These are phyloP conservation scores for Jamesozyma rosinii DNA, from an alignment of 805 yeast genomes.

Conservation along the genomic window DNA sequence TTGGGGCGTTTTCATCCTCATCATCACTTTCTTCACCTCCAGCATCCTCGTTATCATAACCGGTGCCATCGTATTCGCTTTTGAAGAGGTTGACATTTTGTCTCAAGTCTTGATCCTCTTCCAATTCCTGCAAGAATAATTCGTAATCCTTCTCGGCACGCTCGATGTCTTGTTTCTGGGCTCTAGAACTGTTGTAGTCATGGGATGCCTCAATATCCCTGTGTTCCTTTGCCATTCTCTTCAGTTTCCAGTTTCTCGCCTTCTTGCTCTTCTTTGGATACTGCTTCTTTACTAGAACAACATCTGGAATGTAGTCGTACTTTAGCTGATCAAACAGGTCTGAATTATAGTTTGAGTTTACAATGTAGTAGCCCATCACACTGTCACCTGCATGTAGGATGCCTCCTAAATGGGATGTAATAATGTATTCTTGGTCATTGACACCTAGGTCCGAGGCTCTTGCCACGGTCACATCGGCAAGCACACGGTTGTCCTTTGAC, in stretches of 20 bases:
- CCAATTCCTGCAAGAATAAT: conserved; percentile 89
- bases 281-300: conserved; percentile 77
- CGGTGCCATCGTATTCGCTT: conserved; percentile 32
- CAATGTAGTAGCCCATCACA: conserved; percentile 83
- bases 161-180: conserved; percentile 80
- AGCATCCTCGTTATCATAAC: conserved; percentile 39
- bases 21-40: conserved; percentile 23
- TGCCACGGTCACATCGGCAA: conserved; percentile 89
- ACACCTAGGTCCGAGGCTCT: conserved; percentile 83
- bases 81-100: conserved; percentile 84
- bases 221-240: conserved; percentile 96
- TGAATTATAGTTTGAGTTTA: conserved; percentile 81
- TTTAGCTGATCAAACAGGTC: conserved; percentile 70
- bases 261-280: conserved; percentile 68
- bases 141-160: conserved; percentile 93
- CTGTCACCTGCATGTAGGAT: conserved; percentile 94
- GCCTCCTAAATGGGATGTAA: conserved; percentile 88
- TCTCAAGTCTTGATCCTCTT: conserved; percentile 92
- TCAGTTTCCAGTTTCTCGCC: conserved; percentile 79
- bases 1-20: conserved; percentile 61
- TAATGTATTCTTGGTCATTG: conserved; percentile 72
- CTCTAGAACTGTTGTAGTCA: conserved; percentile 45
- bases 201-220: conserved; percentile 72
- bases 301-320: conserved; percentile 69
- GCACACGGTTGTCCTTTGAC: conserved; percentile 62